Base-by-base conservation (phyloP, 2,329 filamentous ascomycete species). In the Penicillium sp. region DNA sequence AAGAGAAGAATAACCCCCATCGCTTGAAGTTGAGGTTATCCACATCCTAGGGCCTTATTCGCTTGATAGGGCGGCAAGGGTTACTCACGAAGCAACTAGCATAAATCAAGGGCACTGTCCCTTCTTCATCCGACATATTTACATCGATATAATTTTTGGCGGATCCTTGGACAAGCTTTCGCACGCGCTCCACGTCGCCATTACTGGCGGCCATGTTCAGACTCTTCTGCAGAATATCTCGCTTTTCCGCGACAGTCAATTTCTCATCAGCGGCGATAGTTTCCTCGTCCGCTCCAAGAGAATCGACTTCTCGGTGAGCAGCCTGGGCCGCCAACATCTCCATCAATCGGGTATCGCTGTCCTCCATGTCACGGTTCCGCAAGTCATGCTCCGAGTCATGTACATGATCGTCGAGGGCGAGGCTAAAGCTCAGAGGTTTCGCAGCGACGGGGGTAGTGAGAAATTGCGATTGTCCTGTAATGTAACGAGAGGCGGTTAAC, bases 181-280 rank as follows among this genome's bases (percentile, higher is more conserved):
- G 82, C 43, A 99, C 88, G 56, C 92, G 87, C 44, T 89, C 86
- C 36, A 91, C 85, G 75, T 97, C 94, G 46, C 94, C 94, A 72
- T 99, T 99, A 72, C 93, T 97, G 2, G 94, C 92, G 11, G 94
- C 93, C 87, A 97, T 95, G 68, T 93, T 92, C 61, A 99, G 80
- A 13, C 90, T 87, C 69, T 91, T 93, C 71, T 99, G 94, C 36
- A 99, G 75, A 33, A 89, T 85, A 42, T 89, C 83, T 63, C 81
- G 86, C 80, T 97, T 97, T 71, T 96, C 88, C 6, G 86, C 83
- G 19, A 85, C 82, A 0, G 90, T 83, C 51, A 96, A 76, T 65
- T 87, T 89, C 49, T 89, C 83, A 71, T 94, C 88, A 3, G 83
- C 79, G 14, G 90, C 85, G 50, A 97, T 86, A 45, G 87, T 85